Percentiles rank a stretch among this genome's conserved stretches.
Evolutionary conservation across 805 yeast genomes (phyloP).

Genomic region (Schizosaccharomyces octosporus): DNA sequence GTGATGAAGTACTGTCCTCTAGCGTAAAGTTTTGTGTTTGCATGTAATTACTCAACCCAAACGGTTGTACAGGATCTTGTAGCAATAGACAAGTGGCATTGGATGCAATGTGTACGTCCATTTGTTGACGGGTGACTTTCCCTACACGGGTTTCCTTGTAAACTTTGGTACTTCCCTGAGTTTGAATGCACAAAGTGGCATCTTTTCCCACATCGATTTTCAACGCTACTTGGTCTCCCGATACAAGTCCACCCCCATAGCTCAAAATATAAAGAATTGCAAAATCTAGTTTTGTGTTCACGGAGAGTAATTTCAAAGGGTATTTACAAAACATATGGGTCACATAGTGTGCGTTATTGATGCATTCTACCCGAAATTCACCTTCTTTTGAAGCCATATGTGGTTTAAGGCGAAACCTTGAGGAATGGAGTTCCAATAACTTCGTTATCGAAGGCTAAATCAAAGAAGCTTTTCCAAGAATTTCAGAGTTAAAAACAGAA

Average conservation of each 20-base stretch:
- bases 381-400: neutral
- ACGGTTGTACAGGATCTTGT: slow-evolving; percentile 1
- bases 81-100: neutral
- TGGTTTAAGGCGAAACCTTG: too few relatives aligned
- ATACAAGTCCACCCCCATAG: slow-evolving; percentile 1
- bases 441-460: too few relatives aligned
- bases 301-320: neutral
- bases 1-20: neutral
- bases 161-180: slow-evolving; percentile 1
- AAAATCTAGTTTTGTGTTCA: neutral
- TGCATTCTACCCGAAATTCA: neutral
- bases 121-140: neutral
- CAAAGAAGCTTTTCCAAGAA: too few relatives aligned
- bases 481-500: too few relatives aligned
- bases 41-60: neutral
- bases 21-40: neutral
- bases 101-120: neutral
- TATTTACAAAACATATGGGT: neutral
- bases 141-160: neutral
- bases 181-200: neutral
- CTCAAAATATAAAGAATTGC: neutral
- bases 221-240: neutral
- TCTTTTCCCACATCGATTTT: neutral
- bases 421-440: too few relatives aligned
- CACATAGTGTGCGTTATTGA: neutral